These are phyloP conservation scores for Bolboschoenoplectus hybrid DNA, from an alignment of 202 grass and related monocot genomes.

Conservation along the genomic window DNA sequence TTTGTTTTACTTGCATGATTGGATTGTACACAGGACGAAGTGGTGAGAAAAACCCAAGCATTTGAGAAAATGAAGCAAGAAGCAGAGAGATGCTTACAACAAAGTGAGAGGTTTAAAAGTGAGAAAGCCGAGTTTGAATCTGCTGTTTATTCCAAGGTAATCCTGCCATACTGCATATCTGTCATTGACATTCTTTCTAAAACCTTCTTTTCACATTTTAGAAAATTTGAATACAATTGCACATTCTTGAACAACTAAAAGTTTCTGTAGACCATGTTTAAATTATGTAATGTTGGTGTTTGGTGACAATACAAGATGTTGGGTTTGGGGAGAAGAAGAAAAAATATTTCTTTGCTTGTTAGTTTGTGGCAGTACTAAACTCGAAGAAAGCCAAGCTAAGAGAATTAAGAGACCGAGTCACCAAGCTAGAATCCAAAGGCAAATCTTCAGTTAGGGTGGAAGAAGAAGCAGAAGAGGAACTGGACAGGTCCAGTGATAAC, in stretches of 20 bases:
- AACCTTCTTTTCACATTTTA: background rate
- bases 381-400: constrained; percentile 91
- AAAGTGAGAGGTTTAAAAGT: constrained; percentile 67
- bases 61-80: constrained; percentile 86
- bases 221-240: background rate
- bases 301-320: background rate
- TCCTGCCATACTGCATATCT: background rate
- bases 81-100: constrained; percentile 79
- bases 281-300: background rate
- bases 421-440: constrained; percentile 50
- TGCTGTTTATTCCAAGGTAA: constrained; percentile 81
- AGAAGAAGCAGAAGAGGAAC: constrained; percentile 42
- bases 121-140: constrained; percentile 79
- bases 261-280: background rate
- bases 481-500: constrained; percentile 56
- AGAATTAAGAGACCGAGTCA: constrained; percentile 61
- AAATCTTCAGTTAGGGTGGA: constrained; percentile 50
- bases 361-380: constrained; percentile 84
- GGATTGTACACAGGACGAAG: constrained; percentile 68
- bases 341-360: constrained; percentile 7
- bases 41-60: constrained; percentile 75
- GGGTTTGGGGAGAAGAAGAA: background rate
- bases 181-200: background rate
- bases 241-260: background rate
- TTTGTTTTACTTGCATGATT: background rate